phyloP scores from a whole-genome alignment of 768 basidiomycete genomes.

The Tricholomella constricta region DNA sequence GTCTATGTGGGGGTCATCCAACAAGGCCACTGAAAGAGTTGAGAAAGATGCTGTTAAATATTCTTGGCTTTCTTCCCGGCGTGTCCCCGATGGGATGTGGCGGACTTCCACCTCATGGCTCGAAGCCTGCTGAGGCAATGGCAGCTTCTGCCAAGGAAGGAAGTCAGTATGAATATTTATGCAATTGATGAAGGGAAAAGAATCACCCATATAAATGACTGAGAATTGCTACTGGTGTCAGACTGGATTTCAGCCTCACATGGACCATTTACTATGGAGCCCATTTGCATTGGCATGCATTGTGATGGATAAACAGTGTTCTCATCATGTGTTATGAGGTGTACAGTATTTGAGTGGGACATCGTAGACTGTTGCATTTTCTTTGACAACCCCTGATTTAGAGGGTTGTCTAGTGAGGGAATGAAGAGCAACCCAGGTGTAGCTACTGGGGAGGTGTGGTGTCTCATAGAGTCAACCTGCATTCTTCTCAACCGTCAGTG shows the following conservation, averaged over 20 bases:
- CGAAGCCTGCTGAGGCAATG: too few species aligned
- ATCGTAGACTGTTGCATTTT: background rate
- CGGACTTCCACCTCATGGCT: too few species aligned
- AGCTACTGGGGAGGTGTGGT: too few species aligned
- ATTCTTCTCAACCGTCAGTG: too few species aligned
- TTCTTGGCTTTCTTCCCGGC: background rate
- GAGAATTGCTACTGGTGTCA: too few species aligned
- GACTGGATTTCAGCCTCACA: background rate
- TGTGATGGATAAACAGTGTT: background rate
- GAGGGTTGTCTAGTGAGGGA: constrained; percentile 5
- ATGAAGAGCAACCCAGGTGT: background rate
- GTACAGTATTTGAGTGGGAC: background rate
- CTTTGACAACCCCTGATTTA: constrained; percentile 1
- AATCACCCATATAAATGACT: too few species aligned
- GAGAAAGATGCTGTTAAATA: background rate
- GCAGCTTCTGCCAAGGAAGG: background rate
- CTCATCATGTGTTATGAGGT: background rate
- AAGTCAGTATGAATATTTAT: background rate
- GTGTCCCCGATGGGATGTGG: background rate
- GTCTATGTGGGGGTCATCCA: background rate
- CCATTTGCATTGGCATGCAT: too few species aligned
- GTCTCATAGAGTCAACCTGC: too few species aligned
- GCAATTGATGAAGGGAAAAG: background rate
- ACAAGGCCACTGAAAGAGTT: background rate
- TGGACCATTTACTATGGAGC: background rate